Evolutionary conservation across 148 eudicot genomes (phyloP), one percentile per base, ranked within the genome.

Genomic region (Fallopia convolvulus): DNA sequence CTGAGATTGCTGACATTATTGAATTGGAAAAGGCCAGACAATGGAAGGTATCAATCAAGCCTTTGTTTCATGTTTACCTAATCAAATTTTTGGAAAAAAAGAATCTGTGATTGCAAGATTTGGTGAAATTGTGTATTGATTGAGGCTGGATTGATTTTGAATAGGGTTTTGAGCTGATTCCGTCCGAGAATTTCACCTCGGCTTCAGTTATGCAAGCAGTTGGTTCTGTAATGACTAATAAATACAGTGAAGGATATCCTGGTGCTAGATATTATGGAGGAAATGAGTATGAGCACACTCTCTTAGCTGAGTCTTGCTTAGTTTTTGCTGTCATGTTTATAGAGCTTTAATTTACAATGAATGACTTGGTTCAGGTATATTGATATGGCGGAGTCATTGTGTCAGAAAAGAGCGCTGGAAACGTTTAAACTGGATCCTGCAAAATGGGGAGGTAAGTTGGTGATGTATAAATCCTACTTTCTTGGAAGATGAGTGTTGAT

Each of bases 211-310:
- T 95, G 99, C 94, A 91, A 93, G 99, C 99, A 33, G 99, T 95
- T 82, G 99, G 99, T 13, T 95, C 98, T n/a, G 89, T 91, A 74
- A 95, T 95, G 99, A 95, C 99, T 56, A 95, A 95, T 86, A 95
- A 93, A 73, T 95, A 95, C 75, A 95, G 99, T 85, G 99, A 95
- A 90, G 99, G 99, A 46, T 95, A 95, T 76, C 99, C 99, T 40
- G 99, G 99, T 81, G 99, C 99, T 74, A 89, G 99, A 90, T 95
- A 95, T 81, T 95, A 95, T 84, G 99, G 99, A 79, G 99, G 99
- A 83, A 95, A 95, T 78, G 98, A 95, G 99, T 95, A 93, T 40
- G 99, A 75, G 71, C 12, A 66, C 18, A 66, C 71, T 13, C 49
- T 75, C n/a, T 36, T 32, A 66, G 46, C 75, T 44, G 21, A 63